Base-by-base conservation (phyloP, 345 rosid genomes). In the Lagerstroemia speciosa region DNA sequence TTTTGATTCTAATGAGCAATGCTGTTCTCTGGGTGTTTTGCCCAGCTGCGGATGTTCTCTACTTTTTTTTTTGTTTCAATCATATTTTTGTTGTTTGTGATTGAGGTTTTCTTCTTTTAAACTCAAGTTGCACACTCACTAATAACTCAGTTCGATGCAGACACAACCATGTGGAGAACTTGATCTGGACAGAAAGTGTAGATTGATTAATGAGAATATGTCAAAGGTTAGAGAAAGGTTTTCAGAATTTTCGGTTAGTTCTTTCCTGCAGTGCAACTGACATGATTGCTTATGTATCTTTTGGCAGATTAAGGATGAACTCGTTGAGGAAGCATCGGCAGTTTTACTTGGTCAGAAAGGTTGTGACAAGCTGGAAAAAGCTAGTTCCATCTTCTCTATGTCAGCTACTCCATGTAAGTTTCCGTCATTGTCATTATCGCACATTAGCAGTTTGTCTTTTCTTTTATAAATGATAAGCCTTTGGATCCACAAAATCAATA, bases 151-250 rank as follows among this genome's bases (percentile, higher is more conserved):
- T 30, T 10, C 37, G 6, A 17, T 62, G 58, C 72, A 91, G 97
- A 76, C 81, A 69, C 87, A 83, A 77, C 98, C 91, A 0, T 88
- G 89, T 64, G 98, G 80, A 22, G 84, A 79, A 41, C 86, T 93
- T 43, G 81, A 83, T 64, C 17, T 84, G 2, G 76, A 73, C 64
- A 64, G 70, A 6, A 93, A 85, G 76, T 76, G 66, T 66, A 34
- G 64, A 45, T 79, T 88, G 45, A 58, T 82, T 67, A 69, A 76
- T 40, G 80, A 87, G 24, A 77, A 70, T 74, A 7, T 87, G 11
- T 87, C 93, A 0, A 84, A 83, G 70, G 98, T 88, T 38, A 82
- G 82, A 24, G 12, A 43, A 11, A 19, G 0, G 14, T 69, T 6
- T 15, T 26, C 62, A 32, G 55, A 40, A 30, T 6, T 19, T 24